Percentiles rank a stretch among this genome's conserved stretches.
Conservation (phyloP, 495 filamentous ascomycete genomes). For the Aspergillus kassunensis region DNA sequence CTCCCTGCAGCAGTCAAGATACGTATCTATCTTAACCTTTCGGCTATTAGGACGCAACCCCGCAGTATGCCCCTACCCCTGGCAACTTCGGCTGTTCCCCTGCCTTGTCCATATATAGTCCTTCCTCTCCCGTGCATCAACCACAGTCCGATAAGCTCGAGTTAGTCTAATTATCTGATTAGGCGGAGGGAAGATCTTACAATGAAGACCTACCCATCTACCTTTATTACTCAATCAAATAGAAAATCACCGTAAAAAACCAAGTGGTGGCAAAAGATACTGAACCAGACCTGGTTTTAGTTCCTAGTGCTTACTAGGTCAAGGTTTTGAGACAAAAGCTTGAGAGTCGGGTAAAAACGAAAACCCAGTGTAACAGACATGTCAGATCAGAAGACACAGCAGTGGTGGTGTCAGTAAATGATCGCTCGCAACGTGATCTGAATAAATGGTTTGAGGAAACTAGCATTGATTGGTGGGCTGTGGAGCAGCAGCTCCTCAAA, state of each 20-base stretch:
- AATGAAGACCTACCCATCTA: no score
- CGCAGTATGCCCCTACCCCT: no score
- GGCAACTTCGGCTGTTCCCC: no score
- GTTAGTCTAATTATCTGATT: no score
- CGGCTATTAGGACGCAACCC: no score
- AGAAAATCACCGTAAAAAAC: slow-evolving; percentile 35
- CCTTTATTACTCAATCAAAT: no score
- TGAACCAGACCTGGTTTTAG: slow-evolving; percentile 30
- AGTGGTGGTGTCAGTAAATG: slow-evolving; percentile 16
- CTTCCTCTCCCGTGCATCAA: no score
- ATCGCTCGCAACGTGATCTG: slow-evolving; percentile 23
- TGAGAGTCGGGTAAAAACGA: not conserved
- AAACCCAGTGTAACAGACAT: not conserved
- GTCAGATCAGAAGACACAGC: not conserved
- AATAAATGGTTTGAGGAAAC: slow-evolving; percentile 17
- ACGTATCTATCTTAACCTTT: no score
- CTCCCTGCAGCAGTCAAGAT: no score
- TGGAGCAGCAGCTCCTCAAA: slow-evolving; percentile 18
- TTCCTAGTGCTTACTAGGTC: slow-evolving; percentile 12
- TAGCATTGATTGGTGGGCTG: slow-evolving; percentile 20
- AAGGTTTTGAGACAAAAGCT: not conserved
- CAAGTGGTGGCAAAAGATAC: slow-evolving; percentile 30
- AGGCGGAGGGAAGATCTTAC: no score
- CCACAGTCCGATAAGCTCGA: no score
- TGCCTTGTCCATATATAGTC: no score